Conservation (phyloP, 2,329 filamentous ascomycete genomes). For the Chaetomiaceae sp. region DNA sequence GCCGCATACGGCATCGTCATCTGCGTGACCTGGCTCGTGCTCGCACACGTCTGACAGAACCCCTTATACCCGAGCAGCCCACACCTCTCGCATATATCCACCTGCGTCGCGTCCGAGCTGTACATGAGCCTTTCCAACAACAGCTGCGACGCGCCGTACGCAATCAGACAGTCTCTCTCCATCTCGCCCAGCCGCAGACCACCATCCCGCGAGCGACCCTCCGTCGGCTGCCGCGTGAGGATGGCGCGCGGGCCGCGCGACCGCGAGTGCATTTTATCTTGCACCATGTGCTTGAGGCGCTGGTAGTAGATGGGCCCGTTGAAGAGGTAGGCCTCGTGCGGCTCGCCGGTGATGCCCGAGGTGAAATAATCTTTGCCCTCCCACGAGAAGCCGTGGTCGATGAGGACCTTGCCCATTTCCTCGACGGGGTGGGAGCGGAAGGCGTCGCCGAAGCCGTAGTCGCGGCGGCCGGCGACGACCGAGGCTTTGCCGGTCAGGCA, state of each 20-base stretch:
- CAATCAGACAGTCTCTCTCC: slow-evolving; percentile 97
- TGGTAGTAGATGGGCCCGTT: slow-evolving; percentile 99
- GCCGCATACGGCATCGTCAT: slow-evolving; percentile 98
- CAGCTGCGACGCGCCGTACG: slow-evolving; percentile 90
- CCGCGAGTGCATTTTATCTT: slow-evolving; percentile 98
- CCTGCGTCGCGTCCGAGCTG: slow-evolving; percentile 80
- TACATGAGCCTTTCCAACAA: slow-evolving; percentile 93
- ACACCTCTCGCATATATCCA: slow-evolving; percentile 91
- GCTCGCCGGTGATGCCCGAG: slow-evolving; percentile 89
- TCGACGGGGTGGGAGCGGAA: slow-evolving; percentile 81
- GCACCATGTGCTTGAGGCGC: slow-evolving; percentile 99
- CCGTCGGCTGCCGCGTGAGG: slow-evolving; percentile 90
- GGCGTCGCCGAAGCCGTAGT: slow-evolving; percentile 79
- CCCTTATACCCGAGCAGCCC: slow-evolving; percentile 94
- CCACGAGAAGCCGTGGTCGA: slow-evolving; percentile 90
- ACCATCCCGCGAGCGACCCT: slow-evolving; percentile 88
- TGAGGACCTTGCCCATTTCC: slow-evolving; percentile 80
- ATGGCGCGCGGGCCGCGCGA: slow-evolving; percentile 86
- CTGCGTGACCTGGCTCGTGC: slow-evolving; percentile 74
- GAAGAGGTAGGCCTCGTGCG: slow-evolving; percentile 93
- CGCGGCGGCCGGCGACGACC: slow-evolving; percentile 75
- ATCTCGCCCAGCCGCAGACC: slow-evolving; percentile 94
- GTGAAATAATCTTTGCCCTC: slow-evolving; percentile 97
- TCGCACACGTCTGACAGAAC: slow-evolving; percentile 91
- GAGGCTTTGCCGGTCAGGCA: slow-evolving; percentile 92